These are phyloP conservation scores for Metarhizium sp. DNA, from an alignment of 2,329 filamentous ascomycete species.

Conservation along the genomic window DNA sequence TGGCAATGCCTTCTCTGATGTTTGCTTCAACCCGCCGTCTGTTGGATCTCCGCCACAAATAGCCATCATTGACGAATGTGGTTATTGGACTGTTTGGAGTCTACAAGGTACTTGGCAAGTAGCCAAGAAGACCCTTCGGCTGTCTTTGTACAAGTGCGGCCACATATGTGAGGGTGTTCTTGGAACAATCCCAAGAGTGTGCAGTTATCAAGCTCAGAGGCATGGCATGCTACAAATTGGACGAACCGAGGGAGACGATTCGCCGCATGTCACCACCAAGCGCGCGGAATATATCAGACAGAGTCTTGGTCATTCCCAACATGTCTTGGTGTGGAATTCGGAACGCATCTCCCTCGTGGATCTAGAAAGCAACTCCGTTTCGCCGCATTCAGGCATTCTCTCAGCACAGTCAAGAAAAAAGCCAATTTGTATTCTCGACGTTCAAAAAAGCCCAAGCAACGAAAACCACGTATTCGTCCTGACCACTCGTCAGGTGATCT, in stretches of 20 bases:
- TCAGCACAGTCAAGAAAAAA: conserved; percentile 12
- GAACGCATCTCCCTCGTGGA: conserved; percentile 26
- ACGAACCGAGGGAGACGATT: conserved; percentile 11
- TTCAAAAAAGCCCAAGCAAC: conserved; percentile 36
- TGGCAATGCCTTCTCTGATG: conserved; percentile 47
- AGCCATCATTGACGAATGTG: conserved; percentile 54
- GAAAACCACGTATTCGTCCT: conserved; percentile 47
- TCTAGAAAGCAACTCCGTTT: conserved; percentile 20
- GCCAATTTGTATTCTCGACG: conserved; percentile 42
- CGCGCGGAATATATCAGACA: conserved; percentile 3
- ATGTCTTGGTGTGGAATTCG: conserved; percentile 28
- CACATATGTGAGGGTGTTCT: conserved; percentile 32
- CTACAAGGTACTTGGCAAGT: conserved; percentile 30
- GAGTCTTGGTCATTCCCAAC: conserved; percentile 3
- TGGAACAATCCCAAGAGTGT: conserved; percentile 19
- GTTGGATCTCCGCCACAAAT: conserved; percentile 47
- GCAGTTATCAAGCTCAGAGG: conserved; percentile 22
- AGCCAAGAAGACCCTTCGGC: conserved; percentile 22
- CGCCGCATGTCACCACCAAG: conserved; percentile 11
- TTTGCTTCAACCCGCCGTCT: conserved; percentile 50
- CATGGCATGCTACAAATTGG: conserved; percentile 36
- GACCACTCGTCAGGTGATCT: conserved; percentile 41
- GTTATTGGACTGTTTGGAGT: conserved; percentile 62
- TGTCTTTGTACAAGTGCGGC: conserved; percentile 29
- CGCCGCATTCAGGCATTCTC: conserved; percentile 19